phyloP scores from a whole-genome alignment of 2,329 filamentous ascomycete species.

The Aspergillus sp. region DNA sequence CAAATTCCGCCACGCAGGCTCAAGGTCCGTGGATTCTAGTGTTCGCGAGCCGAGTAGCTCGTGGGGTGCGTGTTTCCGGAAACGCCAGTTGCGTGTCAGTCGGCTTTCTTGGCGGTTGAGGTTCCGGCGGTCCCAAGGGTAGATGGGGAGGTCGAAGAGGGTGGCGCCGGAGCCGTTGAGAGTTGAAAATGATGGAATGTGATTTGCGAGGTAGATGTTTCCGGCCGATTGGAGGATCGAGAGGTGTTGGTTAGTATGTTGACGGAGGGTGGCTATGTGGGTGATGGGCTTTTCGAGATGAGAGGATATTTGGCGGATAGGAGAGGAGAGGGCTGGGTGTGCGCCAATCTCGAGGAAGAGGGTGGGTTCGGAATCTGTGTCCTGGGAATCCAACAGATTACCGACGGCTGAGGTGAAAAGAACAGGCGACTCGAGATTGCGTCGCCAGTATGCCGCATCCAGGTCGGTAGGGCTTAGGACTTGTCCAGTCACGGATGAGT shows the following conservation, averaged over 20 bases:
- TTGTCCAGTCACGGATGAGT: not conserved
- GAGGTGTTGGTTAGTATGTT: not conserved
- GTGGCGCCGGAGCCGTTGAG: not conserved
- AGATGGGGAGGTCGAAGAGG: not conserved
- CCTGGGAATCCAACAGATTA: not conserved
- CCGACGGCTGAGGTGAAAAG: not conserved
- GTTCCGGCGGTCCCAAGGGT: not conserved
- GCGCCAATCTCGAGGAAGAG: conserved; percentile 9
- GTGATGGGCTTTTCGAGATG: not conserved
- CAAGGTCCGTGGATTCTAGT: conserved; percentile 25
- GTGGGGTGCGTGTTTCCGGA: conserved; percentile 12
- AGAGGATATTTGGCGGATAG: conserved; percentile 1
- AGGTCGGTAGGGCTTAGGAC: not conserved
- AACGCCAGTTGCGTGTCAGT: not conserved
- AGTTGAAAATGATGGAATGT: not conserved
- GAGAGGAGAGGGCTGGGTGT: conserved; percentile 2
- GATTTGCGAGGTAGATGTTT: not conserved
- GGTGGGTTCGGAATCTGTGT: not conserved
- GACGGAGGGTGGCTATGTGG: not conserved
- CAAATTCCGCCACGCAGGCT: conserved; percentile 35
- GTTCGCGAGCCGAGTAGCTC: conserved; percentile 27
- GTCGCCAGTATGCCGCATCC: not conserved
- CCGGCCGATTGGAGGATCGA: not conserved
- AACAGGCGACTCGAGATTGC: conserved; percentile 6
- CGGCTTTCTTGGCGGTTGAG: not conserved